phyloP scores from a whole-genome alignment of 2,329 filamentous ascomycete genomes.

The Epichloe uncinata region DNA sequence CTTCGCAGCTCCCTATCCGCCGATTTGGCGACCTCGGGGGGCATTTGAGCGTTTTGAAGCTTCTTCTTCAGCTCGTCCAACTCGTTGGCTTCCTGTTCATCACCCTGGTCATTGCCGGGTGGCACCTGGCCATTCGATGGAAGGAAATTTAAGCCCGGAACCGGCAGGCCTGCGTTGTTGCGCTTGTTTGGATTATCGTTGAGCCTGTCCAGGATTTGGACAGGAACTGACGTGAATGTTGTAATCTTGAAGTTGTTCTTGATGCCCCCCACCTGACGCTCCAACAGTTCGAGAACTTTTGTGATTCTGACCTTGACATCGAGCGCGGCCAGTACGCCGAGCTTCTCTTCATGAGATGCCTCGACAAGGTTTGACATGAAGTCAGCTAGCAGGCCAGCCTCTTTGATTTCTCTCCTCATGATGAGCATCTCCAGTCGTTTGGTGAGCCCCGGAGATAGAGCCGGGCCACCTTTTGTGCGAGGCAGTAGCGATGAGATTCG shows the following conservation, averaged over 20 bases:
- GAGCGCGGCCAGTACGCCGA: constrained; percentile 70
- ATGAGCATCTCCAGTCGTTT: constrained; percentile 82
- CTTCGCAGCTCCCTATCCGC: constrained; percentile 85
- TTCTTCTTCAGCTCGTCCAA: constrained; percentile 84
- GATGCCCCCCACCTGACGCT: constrained; percentile 68
- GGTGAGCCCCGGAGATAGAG: constrained; percentile 71
- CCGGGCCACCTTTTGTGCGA: constrained; percentile 47
- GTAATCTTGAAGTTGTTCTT: constrained; percentile 83
- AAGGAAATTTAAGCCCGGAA: constrained; percentile 27
- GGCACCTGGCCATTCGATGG: constrained; percentile 23
- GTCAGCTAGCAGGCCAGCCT: constrained; percentile 79
- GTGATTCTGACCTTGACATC: constrained; percentile 66
- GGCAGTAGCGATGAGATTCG: constrained; percentile 76
- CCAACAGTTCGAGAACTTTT: constrained; percentile 71
- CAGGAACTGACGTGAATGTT: constrained; percentile 53
- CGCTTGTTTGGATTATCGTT: constrained; percentile 26
- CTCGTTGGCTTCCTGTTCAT: constrained; percentile 78
- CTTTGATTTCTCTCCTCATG: constrained; percentile 62
- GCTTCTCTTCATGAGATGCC: constrained; percentile 77
- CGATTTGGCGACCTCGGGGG: constrained; percentile 79
- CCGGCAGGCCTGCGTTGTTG: constrained; percentile 19
- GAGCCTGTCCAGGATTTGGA: constrained; percentile 46
- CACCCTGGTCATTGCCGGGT: constrained; percentile 37
- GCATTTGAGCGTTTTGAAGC: constrained; percentile 67
- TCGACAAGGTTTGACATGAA: constrained; percentile 95